A percentile compares a stretch with the other conserved stretches of the same genome.
Conservation (phyloP, 2,329 filamentous ascomycete species). For the Cladosporium cucumerinum region DNA sequence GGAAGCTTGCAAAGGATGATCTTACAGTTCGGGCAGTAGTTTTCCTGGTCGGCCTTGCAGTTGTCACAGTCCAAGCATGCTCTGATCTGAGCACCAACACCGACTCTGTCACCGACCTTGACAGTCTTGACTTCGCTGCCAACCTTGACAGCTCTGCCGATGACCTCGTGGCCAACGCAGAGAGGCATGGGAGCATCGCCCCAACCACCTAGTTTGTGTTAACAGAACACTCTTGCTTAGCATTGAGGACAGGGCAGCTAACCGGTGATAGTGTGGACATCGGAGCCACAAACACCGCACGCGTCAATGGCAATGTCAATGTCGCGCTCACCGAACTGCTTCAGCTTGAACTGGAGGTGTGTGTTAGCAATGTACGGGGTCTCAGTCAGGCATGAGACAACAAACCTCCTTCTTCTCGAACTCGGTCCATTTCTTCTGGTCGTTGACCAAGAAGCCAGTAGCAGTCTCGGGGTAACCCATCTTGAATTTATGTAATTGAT, state of each 20-base stretch:
- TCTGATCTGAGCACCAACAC: constrained; percentile 50
- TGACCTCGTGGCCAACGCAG: constrained; percentile 63
- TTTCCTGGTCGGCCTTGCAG: constrained; percentile 53
- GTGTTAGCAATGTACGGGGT: background rate
- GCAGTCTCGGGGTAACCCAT: constrained; percentile 54
- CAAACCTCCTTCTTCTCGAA: constrained; percentile 57
- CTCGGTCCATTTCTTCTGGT: constrained; percentile 59
- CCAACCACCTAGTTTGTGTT: constrained; percentile 54
- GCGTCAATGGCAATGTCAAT: constrained; percentile 83
- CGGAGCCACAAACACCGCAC: constrained; percentile 60
- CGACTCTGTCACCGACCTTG: constrained; percentile 45
- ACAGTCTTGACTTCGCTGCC: constrained; percentile 49
- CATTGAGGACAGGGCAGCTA: background rate
- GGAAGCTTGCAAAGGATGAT: background rate
- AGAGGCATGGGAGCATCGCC: constrained; percentile 61
- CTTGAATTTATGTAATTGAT: background rate
- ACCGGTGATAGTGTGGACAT: constrained; percentile 44
- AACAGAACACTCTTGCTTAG: constrained; percentile 1
- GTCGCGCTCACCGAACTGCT: constrained; percentile 82
- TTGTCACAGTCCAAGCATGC: constrained; percentile 49
- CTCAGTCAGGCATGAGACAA: background rate
- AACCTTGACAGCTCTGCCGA: constrained; percentile 49
- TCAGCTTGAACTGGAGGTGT: constrained; percentile 64
- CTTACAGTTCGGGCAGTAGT: constrained; percentile 48
- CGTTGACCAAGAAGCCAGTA: constrained; percentile 47